A percentile compares a stretch with the other conserved stretches of the same genome.
phyloP scores from a whole-genome alignment of 1,284 basidiomycete species.

The Pseudozyma sp. region DNA sequence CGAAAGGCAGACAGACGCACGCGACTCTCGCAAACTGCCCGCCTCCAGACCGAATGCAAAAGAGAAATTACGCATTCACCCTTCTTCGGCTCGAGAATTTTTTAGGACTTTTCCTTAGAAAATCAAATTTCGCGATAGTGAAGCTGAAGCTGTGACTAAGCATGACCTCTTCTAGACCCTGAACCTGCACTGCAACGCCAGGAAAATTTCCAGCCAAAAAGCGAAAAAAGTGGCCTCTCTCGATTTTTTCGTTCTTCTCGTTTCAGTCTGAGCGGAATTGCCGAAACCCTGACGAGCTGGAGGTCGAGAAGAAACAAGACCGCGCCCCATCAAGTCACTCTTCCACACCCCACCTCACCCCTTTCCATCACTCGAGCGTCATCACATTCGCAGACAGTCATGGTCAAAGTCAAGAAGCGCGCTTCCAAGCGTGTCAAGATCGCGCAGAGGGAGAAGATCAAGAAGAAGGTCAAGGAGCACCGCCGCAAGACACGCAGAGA shows the following conservation, averaged over 20 bases:
- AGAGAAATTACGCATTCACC: neutral
- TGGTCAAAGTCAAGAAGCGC: slow-evolving; percentile 62
- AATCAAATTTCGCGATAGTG: too few relatives aligned
- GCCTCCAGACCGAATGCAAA: neutral
- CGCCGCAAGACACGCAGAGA: slow-evolving; percentile 72
- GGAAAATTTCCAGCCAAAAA: slow-evolving; percentile 24
- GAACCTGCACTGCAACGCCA: neutral
- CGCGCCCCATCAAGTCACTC: neutral
- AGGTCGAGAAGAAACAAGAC: neutral
- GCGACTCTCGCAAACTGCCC: too few relatives aligned
- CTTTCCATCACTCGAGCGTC: neutral
- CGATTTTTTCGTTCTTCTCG: neutral
- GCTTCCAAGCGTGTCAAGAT: slow-evolving; percentile 62
- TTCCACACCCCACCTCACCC: neutral
- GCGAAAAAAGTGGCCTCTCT: neutral
- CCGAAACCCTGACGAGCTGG: neutral
- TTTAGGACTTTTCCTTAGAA: neutral
- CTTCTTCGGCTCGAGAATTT: slow-evolving; percentile 7
- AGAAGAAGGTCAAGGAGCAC: slow-evolving; percentile 66
- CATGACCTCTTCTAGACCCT: slow-evolving; percentile 14
- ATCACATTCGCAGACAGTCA: slow-evolving; percentile 6
- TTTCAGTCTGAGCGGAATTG: slow-evolving; percentile 1
- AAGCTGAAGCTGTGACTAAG: slow-evolving; percentile 18
- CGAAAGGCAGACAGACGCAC: neutral
- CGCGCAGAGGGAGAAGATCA: slow-evolving; percentile 66